Evolutionary conservation across 2,329 filamentous ascomycete genomes (phyloP).

Genomic region (Phoma herbarum): DNA sequence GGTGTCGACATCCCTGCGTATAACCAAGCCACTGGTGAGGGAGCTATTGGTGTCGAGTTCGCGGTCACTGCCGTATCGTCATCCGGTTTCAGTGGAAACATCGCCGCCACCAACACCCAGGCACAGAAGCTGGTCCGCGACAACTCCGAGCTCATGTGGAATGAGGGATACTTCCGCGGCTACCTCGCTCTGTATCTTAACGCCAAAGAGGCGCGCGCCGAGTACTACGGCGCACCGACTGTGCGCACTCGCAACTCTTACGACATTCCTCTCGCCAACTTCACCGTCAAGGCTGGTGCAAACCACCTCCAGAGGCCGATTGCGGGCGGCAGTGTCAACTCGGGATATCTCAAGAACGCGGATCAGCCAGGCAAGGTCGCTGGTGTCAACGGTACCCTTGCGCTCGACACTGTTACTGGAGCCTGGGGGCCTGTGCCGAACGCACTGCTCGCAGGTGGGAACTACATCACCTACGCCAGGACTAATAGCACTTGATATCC

Average conservation of each 20-base stretch:
- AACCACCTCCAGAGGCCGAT: conserved; percentile 62
- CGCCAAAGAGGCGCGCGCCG: conserved; percentile 56
- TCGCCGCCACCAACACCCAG: conserved; percentile 57
- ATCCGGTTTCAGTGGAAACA: conserved; percentile 58
- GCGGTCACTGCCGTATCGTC: conserved; percentile 63
- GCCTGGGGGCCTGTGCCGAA: conserved; percentile 12
- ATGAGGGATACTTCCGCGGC: conserved; percentile 22
- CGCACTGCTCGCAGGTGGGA: conserved; percentile 17
- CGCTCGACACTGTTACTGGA: conserved; percentile 14
- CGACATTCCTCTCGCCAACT: conserved; percentile 72
- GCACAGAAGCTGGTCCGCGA: conserved; percentile 41
- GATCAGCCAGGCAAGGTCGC: conserved; percentile 7
- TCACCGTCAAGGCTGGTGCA: conserved; percentile 68
- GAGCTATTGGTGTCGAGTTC: conserved; percentile 56
- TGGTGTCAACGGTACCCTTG: conserved; percentile 11
- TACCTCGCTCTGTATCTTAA: conserved; percentile 18
- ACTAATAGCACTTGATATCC: conserved; percentile 6
- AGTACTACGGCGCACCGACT: conserved; percentile 69
- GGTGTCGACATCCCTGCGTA: conserved; percentile 38
- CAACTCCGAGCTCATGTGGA: conserved; percentile 72
- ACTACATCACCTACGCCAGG: conserved; percentile 18
- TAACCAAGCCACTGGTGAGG: conserved; percentile 46
- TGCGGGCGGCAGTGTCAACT: conserved; percentile 36
- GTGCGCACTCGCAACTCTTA: conserved; percentile 65
- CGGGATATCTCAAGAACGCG: conserved; percentile 15